Evolutionary conservation across 495 filamentous ascomycete genomes (phyloP).

Genomic region (Echria macrotheca): DNA sequence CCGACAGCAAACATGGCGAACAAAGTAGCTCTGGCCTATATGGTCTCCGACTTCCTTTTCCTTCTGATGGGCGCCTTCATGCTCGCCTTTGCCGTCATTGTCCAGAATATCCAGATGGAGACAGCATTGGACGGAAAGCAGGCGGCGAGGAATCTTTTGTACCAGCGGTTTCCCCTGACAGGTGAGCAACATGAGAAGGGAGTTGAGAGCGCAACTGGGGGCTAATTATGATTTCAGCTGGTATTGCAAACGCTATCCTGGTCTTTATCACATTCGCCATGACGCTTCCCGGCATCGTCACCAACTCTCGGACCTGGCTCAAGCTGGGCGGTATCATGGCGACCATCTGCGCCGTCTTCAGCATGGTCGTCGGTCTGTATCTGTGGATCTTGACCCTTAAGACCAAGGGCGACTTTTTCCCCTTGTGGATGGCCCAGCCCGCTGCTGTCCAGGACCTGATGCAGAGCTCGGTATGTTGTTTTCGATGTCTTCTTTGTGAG

Average conservation of each 20-base stretch:
- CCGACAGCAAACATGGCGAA: conserved; percentile 43
- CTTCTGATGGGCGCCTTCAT: conserved; percentile 57
- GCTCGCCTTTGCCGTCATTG: conserved; percentile 56
- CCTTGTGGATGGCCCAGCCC: conserved; percentile 51
- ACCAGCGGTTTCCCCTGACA: conserved; percentile 54
- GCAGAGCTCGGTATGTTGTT: conserved; percentile 53
- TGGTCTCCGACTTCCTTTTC: conserved; percentile 56
- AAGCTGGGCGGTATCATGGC: conserved; percentile 56
- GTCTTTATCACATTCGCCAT: conserved; percentile 50
- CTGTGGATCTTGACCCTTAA: conserved; percentile 67
- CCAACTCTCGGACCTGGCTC: conserved; percentile 51
- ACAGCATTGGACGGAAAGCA: conserved; percentile 41
- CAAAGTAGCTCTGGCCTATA: conserved; percentile 53
- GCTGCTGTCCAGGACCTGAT: conserved; percentile 52
- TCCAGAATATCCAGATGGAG: conserved; percentile 45
- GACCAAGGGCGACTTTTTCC: conserved; percentile 50
- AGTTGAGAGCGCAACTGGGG: neutral
- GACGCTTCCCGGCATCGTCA: conserved; percentile 57
- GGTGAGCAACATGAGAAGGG: conserved; percentile 29
- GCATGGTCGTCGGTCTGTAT: conserved; percentile 56
- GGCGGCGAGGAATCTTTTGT: conserved; percentile 59
- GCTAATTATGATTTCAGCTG: conserved; percentile 43
- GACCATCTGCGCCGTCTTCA: conserved; percentile 56
- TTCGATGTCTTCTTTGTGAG: neutral
- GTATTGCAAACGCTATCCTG: conserved; percentile 60